A percentile compares a stretch with the other conserved stretches of the same genome.
phyloP scores from a whole-genome alignment of 2,329 filamentous ascomycete genomes.

The Diaporthe humulicola region DNA sequence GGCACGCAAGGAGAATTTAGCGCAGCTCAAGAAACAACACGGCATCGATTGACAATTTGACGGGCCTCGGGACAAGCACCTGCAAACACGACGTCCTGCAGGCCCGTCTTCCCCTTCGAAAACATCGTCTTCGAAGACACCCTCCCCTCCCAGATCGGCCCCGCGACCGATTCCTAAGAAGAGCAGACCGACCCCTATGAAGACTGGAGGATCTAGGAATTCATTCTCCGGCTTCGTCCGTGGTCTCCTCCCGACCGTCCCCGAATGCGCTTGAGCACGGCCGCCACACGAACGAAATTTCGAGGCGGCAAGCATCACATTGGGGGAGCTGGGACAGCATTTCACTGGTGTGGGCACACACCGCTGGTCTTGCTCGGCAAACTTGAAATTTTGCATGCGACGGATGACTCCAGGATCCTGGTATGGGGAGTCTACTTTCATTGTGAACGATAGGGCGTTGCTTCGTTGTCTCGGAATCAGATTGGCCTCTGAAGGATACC shows the following conservation, averaged over 20 bases:
- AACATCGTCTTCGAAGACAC: conserved; percentile 48
- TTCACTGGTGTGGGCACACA: conserved; percentile 14
- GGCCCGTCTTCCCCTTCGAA: conserved; percentile 70
- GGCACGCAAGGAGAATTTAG: conserved; percentile 95
- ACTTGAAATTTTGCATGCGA: conserved; percentile 30
- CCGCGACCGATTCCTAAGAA: conserved; percentile 40
- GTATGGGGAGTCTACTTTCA: conserved; percentile 32
- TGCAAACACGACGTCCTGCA: conserved; percentile 66
- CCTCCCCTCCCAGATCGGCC: conserved; percentile 47
- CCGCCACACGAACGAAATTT: conserved; percentile 39
- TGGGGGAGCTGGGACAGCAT: conserved; percentile 15
- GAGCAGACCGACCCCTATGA: conserved; percentile 43
- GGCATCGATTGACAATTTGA: conserved; percentile 96
- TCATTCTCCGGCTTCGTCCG: conserved; percentile 53
- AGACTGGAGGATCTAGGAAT: conserved; percentile 53
- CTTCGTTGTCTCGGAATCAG: conserved; percentile 36
- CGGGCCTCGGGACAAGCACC: conserved; percentile 71
- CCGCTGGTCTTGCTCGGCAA: conserved; percentile 29
- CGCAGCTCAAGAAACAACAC: conserved; percentile 97
- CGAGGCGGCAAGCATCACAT: conserved; percentile 23
- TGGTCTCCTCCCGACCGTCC: conserved; percentile 53
- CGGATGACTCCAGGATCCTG: conserved; percentile 31
- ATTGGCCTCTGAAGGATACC: conserved; percentile 32
- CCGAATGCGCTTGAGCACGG: conserved; percentile 47
- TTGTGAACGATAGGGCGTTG: conserved; percentile 34